A percentile compares a stretch with the other conserved stretches of the same genome.
These are phyloP conservation scores for Cyclanthera cordifolia DNA, from an alignment of 306 rosid species.

Conservation along the genomic window DNA sequence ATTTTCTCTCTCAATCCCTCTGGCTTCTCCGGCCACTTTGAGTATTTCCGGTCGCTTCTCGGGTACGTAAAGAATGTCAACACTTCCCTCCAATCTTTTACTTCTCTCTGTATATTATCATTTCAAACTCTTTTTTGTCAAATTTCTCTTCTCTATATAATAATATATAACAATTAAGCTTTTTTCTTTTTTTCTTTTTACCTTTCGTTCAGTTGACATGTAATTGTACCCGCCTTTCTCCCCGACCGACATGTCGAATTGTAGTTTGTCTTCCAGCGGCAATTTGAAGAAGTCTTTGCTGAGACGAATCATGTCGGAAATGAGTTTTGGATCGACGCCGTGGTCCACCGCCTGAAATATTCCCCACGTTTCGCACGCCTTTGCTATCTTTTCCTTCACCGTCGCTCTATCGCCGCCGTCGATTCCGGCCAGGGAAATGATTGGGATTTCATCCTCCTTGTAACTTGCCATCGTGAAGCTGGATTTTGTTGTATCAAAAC, in stretches of 20 bases:
- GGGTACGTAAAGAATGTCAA: conserved; percentile 62
- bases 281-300: conserved; percentile 51
- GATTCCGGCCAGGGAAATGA: conserved; percentile 61
- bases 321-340: conserved; percentile 39
- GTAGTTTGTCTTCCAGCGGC: conserved; percentile 62
- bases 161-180: too few species aligned
- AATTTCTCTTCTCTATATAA: too few species aligned
- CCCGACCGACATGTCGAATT: conserved; percentile 82
- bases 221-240: conserved; percentile 81
- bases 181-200: not conserved
- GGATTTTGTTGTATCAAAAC: too few species aligned
- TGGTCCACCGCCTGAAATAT: conserved; percentile 73
- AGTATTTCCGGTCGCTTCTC: conserved; percentile 31
- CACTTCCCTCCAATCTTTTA: conserved; percentile 66
- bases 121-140: too few species aligned
- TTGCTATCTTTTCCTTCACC: conserved; percentile 44
- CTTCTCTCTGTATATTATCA: conserved; percentile 40
- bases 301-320: conserved; percentile 44
- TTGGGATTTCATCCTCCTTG: conserved; percentile 31
- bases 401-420: conserved; percentile 33
- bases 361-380: conserved; percentile 83
- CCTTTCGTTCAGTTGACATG: conserved; percentile 75
- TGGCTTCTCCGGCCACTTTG: conserved; percentile 81
- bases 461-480: not conserved
- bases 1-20: conserved; percentile 47